A percentile compares a stretch with the other conserved stretches of the same genome.
Conservation (phyloP, 306 rosid genomes). For the Sphenostylis stenocarpa region DNA sequence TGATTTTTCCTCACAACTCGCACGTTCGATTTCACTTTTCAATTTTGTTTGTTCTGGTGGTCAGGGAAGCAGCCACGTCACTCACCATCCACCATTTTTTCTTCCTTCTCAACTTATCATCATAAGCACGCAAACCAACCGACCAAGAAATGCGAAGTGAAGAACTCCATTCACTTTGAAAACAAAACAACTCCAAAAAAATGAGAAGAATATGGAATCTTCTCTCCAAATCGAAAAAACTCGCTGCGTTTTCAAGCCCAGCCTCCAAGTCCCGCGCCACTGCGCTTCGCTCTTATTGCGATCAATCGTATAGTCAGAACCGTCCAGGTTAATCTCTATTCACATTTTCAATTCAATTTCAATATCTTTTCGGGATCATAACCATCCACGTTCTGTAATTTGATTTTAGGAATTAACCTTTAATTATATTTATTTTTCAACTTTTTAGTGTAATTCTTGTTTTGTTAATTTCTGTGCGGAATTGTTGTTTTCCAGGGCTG, state of each 20-base stretch:
- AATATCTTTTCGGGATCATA: not conserved
- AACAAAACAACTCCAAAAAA: not conserved
- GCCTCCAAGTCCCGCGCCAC: conserved; percentile 27
- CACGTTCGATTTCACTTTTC: not conserved
- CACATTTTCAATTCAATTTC: not conserved
- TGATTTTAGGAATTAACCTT: not conserved
- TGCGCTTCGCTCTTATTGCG: conserved; percentile 48
- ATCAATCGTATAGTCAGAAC: conserved; percentile 32
- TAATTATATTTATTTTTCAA: not conserved
- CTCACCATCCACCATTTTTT: not conserved
- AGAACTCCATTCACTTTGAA: not conserved
- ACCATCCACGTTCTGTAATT: not conserved
- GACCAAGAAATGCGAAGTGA: not conserved
- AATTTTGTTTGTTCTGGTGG: conserved; percentile 38
- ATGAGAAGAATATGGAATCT: conserved; percentile 51
- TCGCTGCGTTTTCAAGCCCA: conserved; percentile 23
- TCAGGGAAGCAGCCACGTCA: conserved; percentile 51
- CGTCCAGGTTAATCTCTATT: conserved; percentile 46
- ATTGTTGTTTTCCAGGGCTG: conserved; percentile 54
- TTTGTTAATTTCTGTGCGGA: not conserved
- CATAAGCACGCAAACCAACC: not conserved
- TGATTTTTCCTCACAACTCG: not conserved
- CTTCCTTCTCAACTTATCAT: not conserved
- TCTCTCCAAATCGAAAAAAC: conserved; percentile 28
- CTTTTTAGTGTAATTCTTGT: not conserved